phyloP scores from a whole-genome alignment of 2,329 filamentous ascomycete genomes.

The Sporothrix humicola region DNA sequence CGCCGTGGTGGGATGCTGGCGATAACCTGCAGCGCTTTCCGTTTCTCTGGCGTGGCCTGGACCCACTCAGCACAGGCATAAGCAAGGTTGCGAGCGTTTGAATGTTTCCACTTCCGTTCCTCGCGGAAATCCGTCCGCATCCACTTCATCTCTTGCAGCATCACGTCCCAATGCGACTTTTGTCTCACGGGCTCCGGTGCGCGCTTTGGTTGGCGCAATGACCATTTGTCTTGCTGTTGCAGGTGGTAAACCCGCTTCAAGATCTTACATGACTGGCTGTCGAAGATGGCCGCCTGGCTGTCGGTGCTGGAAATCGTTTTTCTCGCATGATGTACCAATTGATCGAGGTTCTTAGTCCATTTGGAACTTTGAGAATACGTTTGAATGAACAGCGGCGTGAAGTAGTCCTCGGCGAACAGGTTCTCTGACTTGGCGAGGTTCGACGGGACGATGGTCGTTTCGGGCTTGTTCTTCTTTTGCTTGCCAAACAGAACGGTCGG shows the following conservation, averaged over 20 bases:
- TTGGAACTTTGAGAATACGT: conserved; percentile 60
- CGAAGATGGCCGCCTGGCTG: conserved; percentile 79
- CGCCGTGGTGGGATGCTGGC: conserved; percentile 53
- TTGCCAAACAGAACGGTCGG: conserved; percentile 39
- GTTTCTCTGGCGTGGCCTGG: conserved; percentile 65
- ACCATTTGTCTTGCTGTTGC: conserved; percentile 92
- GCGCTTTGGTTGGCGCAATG: conserved; percentile 84
- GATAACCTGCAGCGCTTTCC: conserved; percentile 71
- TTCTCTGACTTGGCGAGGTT: conserved; percentile 62
- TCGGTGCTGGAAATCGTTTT: conserved; percentile 90
- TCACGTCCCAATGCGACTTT: conserved; percentile 80
- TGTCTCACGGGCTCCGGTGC: conserved; percentile 79
- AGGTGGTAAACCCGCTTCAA: conserved; percentile 86
- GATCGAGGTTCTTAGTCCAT: conserved; percentile 69
- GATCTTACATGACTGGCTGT: conserved; percentile 86
- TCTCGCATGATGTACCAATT: conserved; percentile 79
- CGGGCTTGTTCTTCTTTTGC: conserved; percentile 55
- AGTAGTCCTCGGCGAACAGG: conserved; percentile 65
- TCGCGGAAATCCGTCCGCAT: conserved; percentile 96
- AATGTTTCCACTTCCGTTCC: conserved; percentile 91
- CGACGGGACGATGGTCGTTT: conserved; percentile 16
- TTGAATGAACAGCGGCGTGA: conserved; percentile 66
- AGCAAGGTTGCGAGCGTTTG: conserved; percentile 78
- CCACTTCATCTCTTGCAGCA: conserved; percentile 94
- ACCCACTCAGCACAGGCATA: conserved; percentile 85